Conservation (phyloP, 768 basidiomycete genomes). For the Phlebiopsis flavidoalba region DNA sequence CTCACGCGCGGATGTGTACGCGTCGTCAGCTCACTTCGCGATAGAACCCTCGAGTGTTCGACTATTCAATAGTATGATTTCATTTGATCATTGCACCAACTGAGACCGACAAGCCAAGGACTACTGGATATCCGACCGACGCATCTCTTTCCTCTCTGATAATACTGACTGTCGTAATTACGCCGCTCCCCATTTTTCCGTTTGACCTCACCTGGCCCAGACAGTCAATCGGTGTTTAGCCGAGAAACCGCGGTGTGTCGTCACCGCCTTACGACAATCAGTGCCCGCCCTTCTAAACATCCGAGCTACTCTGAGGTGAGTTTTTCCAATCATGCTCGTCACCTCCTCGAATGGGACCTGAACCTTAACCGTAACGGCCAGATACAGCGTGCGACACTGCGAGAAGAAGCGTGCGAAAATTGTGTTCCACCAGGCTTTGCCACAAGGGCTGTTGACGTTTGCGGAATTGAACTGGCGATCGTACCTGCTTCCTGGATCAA, state of each 20-base stretch:
- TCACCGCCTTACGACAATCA: neutral
- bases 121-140: neutral
- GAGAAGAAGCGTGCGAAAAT: constrained; percentile 1
- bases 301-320: neutral
- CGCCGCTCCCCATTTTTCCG: constrained; percentile 1
- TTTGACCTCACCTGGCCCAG: neutral
- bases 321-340: neutral
- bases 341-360: neutral
- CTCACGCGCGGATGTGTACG: too few species aligned
- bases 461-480: neutral
- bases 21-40: neutral
- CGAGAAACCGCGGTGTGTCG: constrained; percentile 3
- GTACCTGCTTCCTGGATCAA: constrained; percentile 1
- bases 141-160: neutral
- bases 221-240: neutral
- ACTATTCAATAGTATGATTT: neutral
- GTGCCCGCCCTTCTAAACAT: neutral
- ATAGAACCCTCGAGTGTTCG: neutral
- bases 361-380: neutral
- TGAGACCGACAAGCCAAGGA: neutral
- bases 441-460: neutral
- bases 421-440: neutral
- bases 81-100: neutral
- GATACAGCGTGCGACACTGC: neutral
- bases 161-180: neutral